Evolutionary conservation across 1,284 basidiomycete genomes (phyloP), one percentile per base, ranked within the genome.

Genomic region (Coniophora puteana): DNA sequence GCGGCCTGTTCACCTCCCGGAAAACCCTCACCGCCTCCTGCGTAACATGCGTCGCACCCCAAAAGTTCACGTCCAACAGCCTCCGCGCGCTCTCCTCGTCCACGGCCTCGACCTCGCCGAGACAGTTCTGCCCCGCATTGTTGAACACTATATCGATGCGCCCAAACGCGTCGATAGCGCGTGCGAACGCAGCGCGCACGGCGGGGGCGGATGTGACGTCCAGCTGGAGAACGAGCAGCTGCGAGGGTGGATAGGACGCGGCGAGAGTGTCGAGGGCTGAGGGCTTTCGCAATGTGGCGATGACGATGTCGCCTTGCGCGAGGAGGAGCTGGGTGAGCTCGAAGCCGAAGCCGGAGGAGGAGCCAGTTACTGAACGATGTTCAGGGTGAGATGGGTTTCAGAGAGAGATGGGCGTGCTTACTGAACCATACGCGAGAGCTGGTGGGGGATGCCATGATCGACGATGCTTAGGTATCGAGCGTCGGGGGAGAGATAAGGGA

Each of bases 131-230:
- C 5, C 59, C 55, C 1, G 71, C 71, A 35, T 72, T 74, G 52
- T 70, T 74, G 43, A 68, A 59, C 4, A 73, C 64, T 12, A 72
- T 59, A 37, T 72, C 68, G 18, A 71, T 42, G 13, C 65, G 57
- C 5, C 67, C 71, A 45, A 71, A 72, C n/a, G 47, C 43, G 1
- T 45, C 44, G 34, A 57, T 53, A 4, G 63, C 59, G 11, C 48
- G 47, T 4, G 52, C 50, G 33, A 74, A 72, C 2, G 66, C 69
- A 2, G 32, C 48, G n/a, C n/a, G n/a, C n/a, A n/a, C n/a, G n/a
- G n/a, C n/a, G n/a, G n/a, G n/a, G n/a, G n/a, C n/a, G n/a, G n/a
- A n/a, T n/a, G n/a, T n/a, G n/a, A n/a, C n/a, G n/a, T n/a, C n/a
- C n/a, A n/a, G n/a, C n/a, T n/a, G n/a, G n/a, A n/a, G n/a, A n/a